A percentile compares a stretch with the other conserved stretches of the same genome.
Conservation (phyloP, 257 asterid species). For the Datura wrightii region DNA sequence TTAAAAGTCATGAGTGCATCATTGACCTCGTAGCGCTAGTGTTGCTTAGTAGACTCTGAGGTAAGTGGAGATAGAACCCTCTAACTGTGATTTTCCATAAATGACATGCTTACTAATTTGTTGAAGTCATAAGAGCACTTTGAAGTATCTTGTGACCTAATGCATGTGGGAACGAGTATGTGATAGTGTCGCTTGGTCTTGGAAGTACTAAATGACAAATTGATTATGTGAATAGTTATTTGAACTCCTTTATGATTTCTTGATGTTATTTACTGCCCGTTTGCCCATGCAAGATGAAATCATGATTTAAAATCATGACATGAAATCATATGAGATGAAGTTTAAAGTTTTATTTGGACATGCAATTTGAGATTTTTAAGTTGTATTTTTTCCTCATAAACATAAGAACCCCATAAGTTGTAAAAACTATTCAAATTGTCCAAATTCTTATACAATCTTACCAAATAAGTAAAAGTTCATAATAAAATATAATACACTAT, state of each 20-base stretch:
- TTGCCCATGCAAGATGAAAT: no score
- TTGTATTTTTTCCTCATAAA: no score
- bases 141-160: neutral
- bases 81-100: neutral
- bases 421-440: no score
- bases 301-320: no score
- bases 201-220: slow-evolving; percentile 1
- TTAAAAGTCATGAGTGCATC: neutral
- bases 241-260: neutral
- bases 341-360: no score
- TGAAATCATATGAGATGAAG: no score
- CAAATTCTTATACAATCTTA: no score
- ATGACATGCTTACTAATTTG: neutral
- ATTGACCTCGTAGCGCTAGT: neutral
- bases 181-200: neutral
- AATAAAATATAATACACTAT: no score
- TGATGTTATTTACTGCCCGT: neutral
- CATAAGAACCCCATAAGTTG: no score
- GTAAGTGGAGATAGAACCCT: neutral
- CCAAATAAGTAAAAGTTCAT: no score
- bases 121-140: neutral
- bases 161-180: neutral
- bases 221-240: neutral
- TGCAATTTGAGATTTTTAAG: no score
- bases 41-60: neutral